Percentiles rank a stretch among this genome's conserved stretches.
Evolutionary conservation across 2,329 filamentous ascomycete genomes (phyloP).

Genomic region (Diaporthe humulicola): DNA sequence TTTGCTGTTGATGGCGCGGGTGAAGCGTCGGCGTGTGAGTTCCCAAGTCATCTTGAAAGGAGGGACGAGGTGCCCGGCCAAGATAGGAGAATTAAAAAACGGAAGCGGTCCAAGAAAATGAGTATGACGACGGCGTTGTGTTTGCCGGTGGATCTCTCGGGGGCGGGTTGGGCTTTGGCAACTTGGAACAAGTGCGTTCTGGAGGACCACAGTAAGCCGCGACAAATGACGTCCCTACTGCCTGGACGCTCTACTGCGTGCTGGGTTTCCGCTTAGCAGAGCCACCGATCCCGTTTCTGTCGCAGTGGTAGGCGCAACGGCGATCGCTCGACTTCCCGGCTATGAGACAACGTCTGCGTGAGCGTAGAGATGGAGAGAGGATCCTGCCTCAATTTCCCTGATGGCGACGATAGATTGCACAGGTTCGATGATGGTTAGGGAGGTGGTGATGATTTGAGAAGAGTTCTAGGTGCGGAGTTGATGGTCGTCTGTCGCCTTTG

Average conservation of each 20-base stretch:
- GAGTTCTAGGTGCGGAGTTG: conserved; percentile 19
- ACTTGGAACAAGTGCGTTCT: conserved; percentile 2
- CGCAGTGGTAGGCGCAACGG: conserved; percentile 2
- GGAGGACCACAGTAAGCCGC: conserved; percentile 14
- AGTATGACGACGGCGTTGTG: conserved; percentile 26
- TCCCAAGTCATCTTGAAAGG: conserved; percentile 67
- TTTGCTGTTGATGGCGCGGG: conserved; percentile 76
- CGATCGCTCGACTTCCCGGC: neutral
- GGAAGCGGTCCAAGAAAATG: conserved; percentile 3
- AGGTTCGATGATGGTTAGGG: neutral
- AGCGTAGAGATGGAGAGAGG: conserved; percentile 12
- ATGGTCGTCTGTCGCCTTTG: conserved; percentile 18
- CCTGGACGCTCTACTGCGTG: neutral
- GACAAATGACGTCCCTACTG: conserved; percentile 30
- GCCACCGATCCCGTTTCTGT: neutral
- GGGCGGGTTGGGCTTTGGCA: conserved; percentile 22
- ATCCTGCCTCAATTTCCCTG: conserved; percentile 23
- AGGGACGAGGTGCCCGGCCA: neutral
- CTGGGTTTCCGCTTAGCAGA: conserved; percentile 10
- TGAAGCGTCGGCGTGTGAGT: conserved; percentile 70
- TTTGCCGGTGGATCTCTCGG: conserved; percentile 21
- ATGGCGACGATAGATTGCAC: conserved; percentile 19
- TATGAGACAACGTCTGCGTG: neutral
- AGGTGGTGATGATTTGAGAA: neutral
- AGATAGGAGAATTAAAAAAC: conserved; percentile 15